A percentile compares a stretch with the other conserved stretches of the same genome.
phyloP scores from a whole-genome alignment of 1,284 basidiomycete species.

The Cystodermella granulosa region DNA sequence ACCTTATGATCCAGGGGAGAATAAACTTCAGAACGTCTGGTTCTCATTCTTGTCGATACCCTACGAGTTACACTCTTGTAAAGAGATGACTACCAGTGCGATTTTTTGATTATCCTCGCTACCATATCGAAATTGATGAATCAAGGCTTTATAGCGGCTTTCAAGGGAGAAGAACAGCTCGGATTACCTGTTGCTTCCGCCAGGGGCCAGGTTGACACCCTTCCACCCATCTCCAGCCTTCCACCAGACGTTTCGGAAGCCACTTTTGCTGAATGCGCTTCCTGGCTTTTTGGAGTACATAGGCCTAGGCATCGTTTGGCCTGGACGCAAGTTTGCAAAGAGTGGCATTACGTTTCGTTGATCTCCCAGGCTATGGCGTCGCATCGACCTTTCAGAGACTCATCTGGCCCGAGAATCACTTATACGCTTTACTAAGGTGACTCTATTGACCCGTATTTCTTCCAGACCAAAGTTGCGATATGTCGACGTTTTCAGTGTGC shows the following conservation, averaged over 20 bases:
- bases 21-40: too few relatives aligned
- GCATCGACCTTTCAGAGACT: conserved; percentile 34
- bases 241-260: conserved; percentile 37
- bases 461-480: conserved; percentile 24
- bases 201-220: too few relatives aligned
- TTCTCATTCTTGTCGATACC: too few relatives aligned
- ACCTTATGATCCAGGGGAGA: too few relatives aligned
- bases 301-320: conserved; percentile 30
- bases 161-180: too few relatives aligned
- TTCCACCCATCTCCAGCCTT: conserved; percentile 28
- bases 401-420: conserved; percentile 32
- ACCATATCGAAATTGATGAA: too few relatives aligned
- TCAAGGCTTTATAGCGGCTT: too few relatives aligned
- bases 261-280: conserved; percentile 35
- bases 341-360: conserved; percentile 32
- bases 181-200: too few relatives aligned
- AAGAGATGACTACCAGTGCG: too few relatives aligned
- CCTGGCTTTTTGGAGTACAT: conserved; percentile 29
- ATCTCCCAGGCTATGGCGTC: conserved; percentile 35
- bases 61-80: too few relatives aligned
- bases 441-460: conserved; percentile 32
- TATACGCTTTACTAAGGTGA: conserved; percentile 27
- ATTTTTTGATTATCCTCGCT: too few relatives aligned
- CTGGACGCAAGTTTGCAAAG: conserved; percentile 38
- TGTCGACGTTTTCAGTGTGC: conserved; percentile 21